A percentile compares a stretch with the other conserved stretches of the same genome.
Conservation (phyloP, 208 protist species). For the Crithidia expoeki region DNA sequence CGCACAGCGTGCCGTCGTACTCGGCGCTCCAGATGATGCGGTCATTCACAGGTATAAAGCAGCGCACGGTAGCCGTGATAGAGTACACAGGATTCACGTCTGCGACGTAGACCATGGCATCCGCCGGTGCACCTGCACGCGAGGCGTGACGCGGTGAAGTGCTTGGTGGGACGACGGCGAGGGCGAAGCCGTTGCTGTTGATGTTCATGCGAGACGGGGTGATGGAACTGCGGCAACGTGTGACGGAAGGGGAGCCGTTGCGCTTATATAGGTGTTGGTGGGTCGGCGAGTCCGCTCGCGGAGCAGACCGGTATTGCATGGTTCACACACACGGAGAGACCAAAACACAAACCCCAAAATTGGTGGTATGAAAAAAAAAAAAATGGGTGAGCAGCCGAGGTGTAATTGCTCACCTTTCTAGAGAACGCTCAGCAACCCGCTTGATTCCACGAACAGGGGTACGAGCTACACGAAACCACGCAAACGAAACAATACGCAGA, state of each 20-base stretch:
- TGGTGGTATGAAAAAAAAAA: no score
- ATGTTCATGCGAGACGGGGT: neutral
- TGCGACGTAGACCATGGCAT: constrained; percentile 38
- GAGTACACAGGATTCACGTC: constrained; percentile 74
- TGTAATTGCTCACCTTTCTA: no score
- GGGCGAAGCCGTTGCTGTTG: constrained; percentile 13
- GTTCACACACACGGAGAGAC: neutral
- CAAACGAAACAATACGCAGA: no score
- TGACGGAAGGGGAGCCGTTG: constrained; percentile 4
- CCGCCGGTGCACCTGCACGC: neutral
- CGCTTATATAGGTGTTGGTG: constrained; percentile 34
- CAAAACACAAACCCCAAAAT: no score
- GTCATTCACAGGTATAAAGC: constrained; percentile 59
- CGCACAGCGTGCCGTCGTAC: constrained; percentile 60
- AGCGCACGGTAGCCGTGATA: constrained; percentile 52
- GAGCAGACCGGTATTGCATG: constrained; percentile 16
- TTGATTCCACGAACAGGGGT: no score
- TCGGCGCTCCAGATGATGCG: constrained; percentile 82
- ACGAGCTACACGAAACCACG: no score
- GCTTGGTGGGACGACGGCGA: constrained; percentile 9
- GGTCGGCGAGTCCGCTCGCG: constrained; percentile 22
- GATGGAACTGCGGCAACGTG: constrained; percentile 20
- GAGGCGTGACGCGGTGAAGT: constrained; percentile 1
- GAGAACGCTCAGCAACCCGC: no score
- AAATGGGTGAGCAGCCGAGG: no score